phyloP scores from a whole-genome alignment of 305 asterid genomes.

The Withania somnifera region DNA sequence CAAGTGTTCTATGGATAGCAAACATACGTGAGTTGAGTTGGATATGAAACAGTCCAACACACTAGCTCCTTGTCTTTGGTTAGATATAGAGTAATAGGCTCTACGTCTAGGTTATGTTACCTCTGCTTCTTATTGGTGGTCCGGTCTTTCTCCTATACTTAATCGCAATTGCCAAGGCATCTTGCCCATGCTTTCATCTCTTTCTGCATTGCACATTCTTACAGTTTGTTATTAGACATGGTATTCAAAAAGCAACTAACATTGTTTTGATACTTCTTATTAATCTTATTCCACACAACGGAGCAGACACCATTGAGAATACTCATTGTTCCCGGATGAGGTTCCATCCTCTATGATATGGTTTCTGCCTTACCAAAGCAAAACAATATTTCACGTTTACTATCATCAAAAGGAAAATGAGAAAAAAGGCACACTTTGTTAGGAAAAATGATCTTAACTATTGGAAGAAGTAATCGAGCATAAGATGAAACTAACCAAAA shows the following conservation, averaged over 20 bases:
- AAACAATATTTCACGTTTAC: neutral
- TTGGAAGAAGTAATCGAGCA: neutral
- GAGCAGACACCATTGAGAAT: neutral
- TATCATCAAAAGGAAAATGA: neutral
- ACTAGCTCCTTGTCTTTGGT: neutral
- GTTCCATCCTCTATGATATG: neutral
- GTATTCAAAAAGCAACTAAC: neutral
- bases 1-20: neutral
- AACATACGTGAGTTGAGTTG: neutral
- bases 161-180: neutral
- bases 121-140: neutral
- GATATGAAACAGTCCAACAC: neutral
- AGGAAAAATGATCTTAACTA: neutral
- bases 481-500: constrained; percentile 46
- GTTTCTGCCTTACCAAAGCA: neutral
- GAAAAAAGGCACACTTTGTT: neutral
- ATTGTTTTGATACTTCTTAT: neutral
- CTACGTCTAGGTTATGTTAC: neutral
- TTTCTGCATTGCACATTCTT: neutral
- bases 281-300: neutral
- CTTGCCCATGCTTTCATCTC: neutral
- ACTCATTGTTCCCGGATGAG: neutral
- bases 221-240: neutral
- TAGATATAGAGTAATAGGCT: neutral
- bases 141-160: neutral